Conservation (phyloP, 208 protist species). For the Borovskyia barvae region DNA sequence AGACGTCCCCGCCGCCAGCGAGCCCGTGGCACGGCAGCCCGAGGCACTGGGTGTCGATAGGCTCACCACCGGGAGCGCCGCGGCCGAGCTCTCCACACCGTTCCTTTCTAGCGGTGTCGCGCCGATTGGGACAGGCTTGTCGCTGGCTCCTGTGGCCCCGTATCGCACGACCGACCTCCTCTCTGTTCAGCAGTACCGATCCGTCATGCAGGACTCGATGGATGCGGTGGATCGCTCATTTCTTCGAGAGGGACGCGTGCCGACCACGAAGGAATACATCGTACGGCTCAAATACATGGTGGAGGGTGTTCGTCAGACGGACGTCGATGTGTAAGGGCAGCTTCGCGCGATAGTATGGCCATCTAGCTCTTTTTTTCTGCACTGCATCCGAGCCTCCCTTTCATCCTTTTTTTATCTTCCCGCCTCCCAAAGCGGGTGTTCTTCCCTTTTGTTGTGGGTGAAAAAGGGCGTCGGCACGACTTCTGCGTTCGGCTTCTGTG, state of each 20-base stretch:
- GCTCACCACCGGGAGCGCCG: not conserved
- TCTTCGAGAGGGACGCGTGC: slow-evolving; percentile 64
- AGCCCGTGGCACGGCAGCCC: not conserved
- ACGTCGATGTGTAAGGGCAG: slow-evolving; percentile 14
- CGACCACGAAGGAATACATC: slow-evolving; percentile 68
- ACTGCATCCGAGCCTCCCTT: not conserved
- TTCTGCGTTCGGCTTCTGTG: not conserved
- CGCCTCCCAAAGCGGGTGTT: not conserved
- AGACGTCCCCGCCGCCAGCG: slow-evolving; percentile 28
- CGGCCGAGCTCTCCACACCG: not conserved
- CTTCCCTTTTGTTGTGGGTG: not conserved
- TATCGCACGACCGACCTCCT: slow-evolving; percentile 33
- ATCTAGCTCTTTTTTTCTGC: slow-evolving; percentile 1
- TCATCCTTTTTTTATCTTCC: not conserved
- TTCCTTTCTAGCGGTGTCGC: slow-evolving; percentile 3
- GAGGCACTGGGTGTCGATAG: not conserved
- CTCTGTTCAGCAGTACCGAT: slow-evolving; percentile 76
- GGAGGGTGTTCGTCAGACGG: slow-evolving; percentile 70
- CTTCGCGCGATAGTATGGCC: too few relatives aligned
- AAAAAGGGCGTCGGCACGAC: too few relatives aligned
- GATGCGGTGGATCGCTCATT: slow-evolving; percentile 78
- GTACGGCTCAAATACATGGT: slow-evolving; percentile 56
- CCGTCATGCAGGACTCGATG: slow-evolving; percentile 75
- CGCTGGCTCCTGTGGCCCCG: slow-evolving; percentile 52
- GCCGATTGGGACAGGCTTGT: slow-evolving; percentile 5